Base-by-base conservation (phyloP, 2,329 filamentous ascomycete genomes). In the Aspergillus aculeatinus region DNA sequence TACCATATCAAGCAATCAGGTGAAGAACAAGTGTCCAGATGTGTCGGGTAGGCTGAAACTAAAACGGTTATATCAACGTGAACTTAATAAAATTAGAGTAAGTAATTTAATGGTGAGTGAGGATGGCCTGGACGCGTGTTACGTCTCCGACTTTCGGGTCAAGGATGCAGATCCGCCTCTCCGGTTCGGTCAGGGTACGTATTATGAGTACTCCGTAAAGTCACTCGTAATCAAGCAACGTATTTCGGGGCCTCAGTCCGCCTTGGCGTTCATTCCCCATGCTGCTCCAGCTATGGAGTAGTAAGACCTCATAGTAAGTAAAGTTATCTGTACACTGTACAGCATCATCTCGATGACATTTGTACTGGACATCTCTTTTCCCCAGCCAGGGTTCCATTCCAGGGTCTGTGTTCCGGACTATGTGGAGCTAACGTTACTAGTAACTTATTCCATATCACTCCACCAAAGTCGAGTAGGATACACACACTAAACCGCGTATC, bases 61-160 rank as follows among this genome's bases (percentile, higher is more conserved):
- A 27, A 16, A 23, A 55, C 47, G 29, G 47, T 44, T 21, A 54
- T 29, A 29, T 29, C 27, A 9, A 29, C 7, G 2, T 54, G 44
- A 54, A 33, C 33, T 35, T 12, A 35, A 12, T 16, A 35, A 35
- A 19, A 16, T 5, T 44, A 44, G 39, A 42, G 16, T 42, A 23
- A 23, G 4, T 23, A 23, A 23, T 23, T 23, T 14, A 55, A 9
- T 29, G 27, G 52, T 48, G 52, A 55, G 52, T 48, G 52, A 55
- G 52, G 39, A n/a, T 29, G 14, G 16, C 14, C 33, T 55, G 52
- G 52, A 55, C 51, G 51, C 51, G 51, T 53, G 51, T 53, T 47
- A 53, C 29, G 25, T n/a, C 27, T 51, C 25, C 39, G 39, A 44
- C 39, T 44, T 14, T 27, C 33, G 27, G 35, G 33, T 25, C 51